phyloP scores from a whole-genome alignment of 371 early-diverging fungal species.

The Phascolomyces articulosus region DNA sequence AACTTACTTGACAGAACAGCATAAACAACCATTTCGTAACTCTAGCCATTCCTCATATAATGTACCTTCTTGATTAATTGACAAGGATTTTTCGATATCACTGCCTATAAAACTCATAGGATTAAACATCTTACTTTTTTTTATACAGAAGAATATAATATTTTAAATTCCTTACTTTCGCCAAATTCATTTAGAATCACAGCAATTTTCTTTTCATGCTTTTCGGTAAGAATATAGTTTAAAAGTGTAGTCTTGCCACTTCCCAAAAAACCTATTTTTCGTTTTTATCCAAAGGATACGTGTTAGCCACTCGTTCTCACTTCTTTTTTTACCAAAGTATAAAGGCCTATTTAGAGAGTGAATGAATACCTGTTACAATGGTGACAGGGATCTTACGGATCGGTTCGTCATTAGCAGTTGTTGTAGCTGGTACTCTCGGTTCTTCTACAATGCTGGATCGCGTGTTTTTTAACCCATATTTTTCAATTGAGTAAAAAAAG shows the following conservation, averaged over 20 bases:
- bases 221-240: constrained; percentile 86
- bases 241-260: constrained; percentile 96
- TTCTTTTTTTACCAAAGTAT: not conserved
- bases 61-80: constrained; percentile 78
- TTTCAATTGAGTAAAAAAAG: no score
- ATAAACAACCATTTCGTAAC: constrained; percentile 94
- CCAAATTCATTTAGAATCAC: constrained; percentile 93
- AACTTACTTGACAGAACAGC: constrained; percentile 93
- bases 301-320: not conserved
- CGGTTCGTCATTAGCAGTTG: constrained; percentile 15
- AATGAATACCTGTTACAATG: constrained; percentile 62
- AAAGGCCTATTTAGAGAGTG: not conserved
- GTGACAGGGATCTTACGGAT: constrained; percentile 71
- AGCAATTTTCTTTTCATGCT: constrained; percentile 93
- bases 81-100: constrained; percentile 93
- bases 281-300: not conserved
- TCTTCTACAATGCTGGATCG: not conserved
- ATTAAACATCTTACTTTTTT: no score
- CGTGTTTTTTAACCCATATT: not conserved
- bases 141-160: no score
- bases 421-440: not conserved
- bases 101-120: constrained; percentile 56
- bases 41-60: constrained; percentile 97
- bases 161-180: constrained; percentile 63
- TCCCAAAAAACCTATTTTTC: constrained; percentile 75